Conservation (phyloP, 441 rosid genomes). For the Aquilaria agallochum region DNA sequence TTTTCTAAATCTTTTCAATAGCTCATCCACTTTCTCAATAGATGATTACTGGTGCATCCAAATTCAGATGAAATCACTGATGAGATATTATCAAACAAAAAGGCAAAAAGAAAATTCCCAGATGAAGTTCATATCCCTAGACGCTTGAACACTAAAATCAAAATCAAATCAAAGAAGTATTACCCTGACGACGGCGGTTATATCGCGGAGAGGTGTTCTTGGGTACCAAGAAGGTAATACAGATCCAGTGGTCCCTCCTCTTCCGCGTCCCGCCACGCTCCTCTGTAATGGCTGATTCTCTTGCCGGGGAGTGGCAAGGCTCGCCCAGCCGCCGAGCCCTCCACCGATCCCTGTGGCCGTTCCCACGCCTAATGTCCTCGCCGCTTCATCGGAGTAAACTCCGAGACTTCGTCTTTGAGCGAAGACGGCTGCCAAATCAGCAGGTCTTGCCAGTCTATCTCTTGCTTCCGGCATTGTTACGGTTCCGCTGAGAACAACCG, state of each 20-base stretch:
- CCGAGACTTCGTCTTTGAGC: slow-evolving; percentile 37
- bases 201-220: slow-evolving; percentile 71
- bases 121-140: no score
- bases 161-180: background rate
- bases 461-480: slow-evolving; percentile 60
- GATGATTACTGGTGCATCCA: no score
- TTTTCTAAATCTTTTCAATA: no score
- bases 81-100: background rate
- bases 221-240: slow-evolving; percentile 83
- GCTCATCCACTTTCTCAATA: no score
- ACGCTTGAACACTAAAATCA: no score
- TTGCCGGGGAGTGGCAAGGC: no score
- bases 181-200: slow-evolving; percentile 68
- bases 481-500: slow-evolving; percentile 12
- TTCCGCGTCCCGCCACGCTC: slow-evolving; percentile 18
- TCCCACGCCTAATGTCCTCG: slow-evolving; percentile 1
- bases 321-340: slow-evolving; percentile 22
- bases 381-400: slow-evolving; percentile 30
- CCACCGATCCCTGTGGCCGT: slow-evolving; percentile 15
- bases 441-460: slow-evolving; percentile 47
- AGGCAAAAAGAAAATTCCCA: background rate
- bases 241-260: slow-evolving; percentile 28
- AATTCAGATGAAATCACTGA: no score
- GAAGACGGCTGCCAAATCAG: slow-evolving; percentile 44
- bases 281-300: slow-evolving; percentile 35